Percentiles rank a stretch among this genome's conserved stretches.
Evolutionary conservation across 179 eudicot genomes (phyloP).

Genomic region (Carnegiea gigantea): DNA sequence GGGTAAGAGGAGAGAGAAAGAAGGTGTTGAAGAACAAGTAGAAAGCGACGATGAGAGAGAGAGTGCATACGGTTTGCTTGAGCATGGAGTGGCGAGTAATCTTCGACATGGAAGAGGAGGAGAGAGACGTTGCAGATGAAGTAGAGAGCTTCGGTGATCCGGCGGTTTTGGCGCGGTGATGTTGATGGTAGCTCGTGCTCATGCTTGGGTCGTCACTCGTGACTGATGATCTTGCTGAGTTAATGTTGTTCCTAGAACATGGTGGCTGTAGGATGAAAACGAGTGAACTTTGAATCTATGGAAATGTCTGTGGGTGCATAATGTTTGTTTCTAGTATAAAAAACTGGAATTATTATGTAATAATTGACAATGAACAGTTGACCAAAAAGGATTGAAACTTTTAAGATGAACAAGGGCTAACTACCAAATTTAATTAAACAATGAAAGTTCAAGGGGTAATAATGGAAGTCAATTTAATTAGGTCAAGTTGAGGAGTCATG

Average conservation of each 20-base stretch:
- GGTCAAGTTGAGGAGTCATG: too few species aligned
- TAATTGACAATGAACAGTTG: too few species aligned
- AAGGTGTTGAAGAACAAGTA: slow-evolving; percentile 50
- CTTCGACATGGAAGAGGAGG: slow-evolving; percentile 29
- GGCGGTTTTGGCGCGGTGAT: slow-evolving; percentile 12
- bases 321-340: neutral
- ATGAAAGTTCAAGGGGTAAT: too few species aligned
- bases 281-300: neutral
- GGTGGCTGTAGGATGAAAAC: neutral
- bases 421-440: too few species aligned
- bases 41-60: slow-evolving; percentile 35
- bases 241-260: neutral
- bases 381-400: too few species aligned
- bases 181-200: slow-evolving; percentile 19
- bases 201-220: neutral
- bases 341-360: too few species aligned
- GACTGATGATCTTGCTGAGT: neutral
- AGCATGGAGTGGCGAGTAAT: slow-evolving; percentile 37
- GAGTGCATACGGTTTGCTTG: slow-evolving; percentile 41
- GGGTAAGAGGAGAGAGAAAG: slow-evolving; percentile 27
- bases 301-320: too few species aligned
- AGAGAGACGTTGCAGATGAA: slow-evolving; percentile 12
- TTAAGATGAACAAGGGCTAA: too few species aligned
- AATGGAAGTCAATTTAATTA: too few species aligned
- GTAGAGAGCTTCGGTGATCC: slow-evolving; percentile 4